Percentiles rank a stretch among this genome's conserved stretches.
Conservation (phyloP, 306 rosid genomes). For the Begonia fuchsioides region DNA sequence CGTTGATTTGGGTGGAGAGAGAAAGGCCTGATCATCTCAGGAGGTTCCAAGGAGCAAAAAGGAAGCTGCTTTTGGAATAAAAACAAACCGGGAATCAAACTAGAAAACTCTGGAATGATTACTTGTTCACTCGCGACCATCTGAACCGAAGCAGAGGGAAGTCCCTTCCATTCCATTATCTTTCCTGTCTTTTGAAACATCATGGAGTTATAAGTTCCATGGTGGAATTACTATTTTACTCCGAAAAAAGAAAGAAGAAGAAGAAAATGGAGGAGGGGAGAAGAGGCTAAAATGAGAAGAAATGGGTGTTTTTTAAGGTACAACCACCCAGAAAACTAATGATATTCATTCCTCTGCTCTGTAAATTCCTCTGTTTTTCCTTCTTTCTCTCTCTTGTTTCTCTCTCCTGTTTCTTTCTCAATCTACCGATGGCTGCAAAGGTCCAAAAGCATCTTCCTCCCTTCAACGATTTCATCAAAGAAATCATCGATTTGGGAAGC, state of each 20-base stretch:
- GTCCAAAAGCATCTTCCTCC: constrained; percentile 91
- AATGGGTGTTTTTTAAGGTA: not conserved
- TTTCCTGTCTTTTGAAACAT: too few relatives aligned
- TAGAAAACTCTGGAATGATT: constrained; percentile 55
- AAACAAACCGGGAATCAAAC: constrained; percentile 73
- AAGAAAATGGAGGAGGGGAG: not conserved
- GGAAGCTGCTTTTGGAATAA: constrained; percentile 41
- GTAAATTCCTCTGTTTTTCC: not conserved
- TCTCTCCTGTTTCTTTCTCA: not conserved
- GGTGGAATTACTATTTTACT: too few relatives aligned
- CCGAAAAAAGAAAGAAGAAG: too few relatives aligned
- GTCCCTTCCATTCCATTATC: too few relatives aligned
- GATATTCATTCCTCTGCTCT: not conserved
- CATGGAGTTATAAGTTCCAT: too few relatives aligned
- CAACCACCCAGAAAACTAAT: not conserved
- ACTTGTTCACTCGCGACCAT: constrained; percentile 24
- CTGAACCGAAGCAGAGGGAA: too few relatives aligned
- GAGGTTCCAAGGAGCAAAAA: constrained; percentile 52
- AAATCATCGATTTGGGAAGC: constrained; percentile 81
- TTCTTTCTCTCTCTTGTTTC: constrained; percentile 9
- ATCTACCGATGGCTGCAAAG: constrained; percentile 72
- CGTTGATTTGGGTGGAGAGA: not conserved
- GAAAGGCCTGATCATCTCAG: constrained; percentile 4
- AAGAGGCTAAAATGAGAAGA: not conserved
- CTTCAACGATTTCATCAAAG: constrained; percentile 89